Evolutionary conservation across 805 yeast genomes (phyloP), one percentile per base, ranked within the genome.

Genomic region (Nakazawaea anatomiae): DNA sequence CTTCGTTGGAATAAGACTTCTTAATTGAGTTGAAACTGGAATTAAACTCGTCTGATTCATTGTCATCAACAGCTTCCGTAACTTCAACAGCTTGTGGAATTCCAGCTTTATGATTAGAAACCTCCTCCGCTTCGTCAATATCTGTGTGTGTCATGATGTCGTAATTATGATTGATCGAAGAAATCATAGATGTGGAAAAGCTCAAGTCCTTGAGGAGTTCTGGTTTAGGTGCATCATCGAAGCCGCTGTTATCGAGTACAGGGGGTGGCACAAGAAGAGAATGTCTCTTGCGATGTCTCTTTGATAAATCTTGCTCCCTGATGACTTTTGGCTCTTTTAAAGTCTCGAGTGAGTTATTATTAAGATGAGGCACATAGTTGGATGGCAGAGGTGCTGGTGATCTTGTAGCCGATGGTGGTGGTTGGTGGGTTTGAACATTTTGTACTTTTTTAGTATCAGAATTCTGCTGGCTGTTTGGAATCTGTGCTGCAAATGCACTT

Each of bases 121-220:
- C 35, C 1, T 32, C 35, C 10, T 38, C 40, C 18, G 7, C 18
- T 38, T 38, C 40, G 6, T 38, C 40, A 38, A 38, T 44, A 28
- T 44, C 43, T 8, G 45, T 28, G n/a, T 30, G 39, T 12, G 39
- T 34, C 30, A 50, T 28, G 32, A 50, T 35, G 35, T 42, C 47
- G 18, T 46, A 51, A 42, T 51, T 51, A 34, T 46, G 53, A 36
- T 46, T 39, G 28, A 51, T 51, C 18, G 53, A 51, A 5, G 53
- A 50, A 11, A 50, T 27, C 53, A 50, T 50, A 6, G 53, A 50
- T 28, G 46, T 42, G 3, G 52, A 50, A 29, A 50, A 50, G 29
- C 52, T 50, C 30, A 50, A 34, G 14, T 50, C 52, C 35, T 50
- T 50, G 39, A 46, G 41, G 4, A 45, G 12, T 8, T 14, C 25